Base-by-base conservation (phyloP, 352 stramenopile species). In the Proteromonas lacertae region DNA sequence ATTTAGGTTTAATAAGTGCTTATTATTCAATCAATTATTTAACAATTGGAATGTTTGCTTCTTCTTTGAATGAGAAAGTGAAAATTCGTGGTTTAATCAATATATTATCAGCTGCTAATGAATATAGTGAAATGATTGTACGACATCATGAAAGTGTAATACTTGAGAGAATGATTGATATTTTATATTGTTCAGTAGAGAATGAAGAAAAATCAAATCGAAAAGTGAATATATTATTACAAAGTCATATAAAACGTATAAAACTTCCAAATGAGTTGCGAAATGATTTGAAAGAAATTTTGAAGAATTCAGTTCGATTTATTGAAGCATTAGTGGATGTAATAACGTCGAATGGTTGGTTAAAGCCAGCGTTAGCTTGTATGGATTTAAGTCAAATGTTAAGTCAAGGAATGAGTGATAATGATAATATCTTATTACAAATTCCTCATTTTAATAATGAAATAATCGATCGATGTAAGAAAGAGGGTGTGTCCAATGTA, bases 381-480 rank as follows among this genome's bases (percentile, higher is more conserved):
- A 97, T 99, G 83, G 86, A 99, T 45, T 60, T 99, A 4, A 80
- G 67, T 14, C 87, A 97, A 53, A 96, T 96, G 82, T 60, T 96
- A 30, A 77, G 95, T 18, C 88, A 98, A 46, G 86, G 74, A 0
- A 60, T 93, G 26, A 96, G 83, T 80, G 91, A 77, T 44, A 91
- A 76, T 35, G 83, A 96, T 37, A 84, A 81, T 36, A 62, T 80
- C 16, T 44, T 96, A 35, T 17, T 52, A 10, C 52, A 66, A 42
- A 83, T 96, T 26, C 84, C 84, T 29, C 87, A 91, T 53, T 92
- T 96, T 50, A 86, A 67, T 10, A 59, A 67, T 32, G 70, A 79
- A 16, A 79, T 81, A 24, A 43, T 70, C 13, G 30, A 60, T 22
- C 42, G 55, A 32, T 66, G 51, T 24, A 30, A 55, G 18, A 40